Evolutionary conservation across 805 yeast species (phyloP), one percentile per base, ranked within the genome.

Genomic region (Kluyveromyces lactis): DNA sequence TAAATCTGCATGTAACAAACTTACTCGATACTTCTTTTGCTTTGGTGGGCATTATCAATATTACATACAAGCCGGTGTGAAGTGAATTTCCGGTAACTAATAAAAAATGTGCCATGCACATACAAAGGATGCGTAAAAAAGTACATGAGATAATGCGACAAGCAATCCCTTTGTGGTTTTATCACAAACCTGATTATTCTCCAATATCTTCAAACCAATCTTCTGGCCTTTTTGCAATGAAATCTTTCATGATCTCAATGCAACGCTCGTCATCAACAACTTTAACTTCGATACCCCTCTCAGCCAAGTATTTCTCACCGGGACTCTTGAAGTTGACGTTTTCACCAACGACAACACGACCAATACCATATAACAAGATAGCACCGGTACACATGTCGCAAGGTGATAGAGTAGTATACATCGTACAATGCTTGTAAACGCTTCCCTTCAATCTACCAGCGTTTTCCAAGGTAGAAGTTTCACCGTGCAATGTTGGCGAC

Each of bases 321-420:
- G 57, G 55, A 10, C 97, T 96, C 26, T 71, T 49, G 51, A 83
- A 90, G 23, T 81, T 90, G 40, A 64, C 74, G 62, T 87, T 87
- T 58, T 90, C 98, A 23, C 96, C 96, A 60, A 87, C 52, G 0
- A 90, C 97, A 31, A 86, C 81, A 47, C 97, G 72, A 52, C 81
- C 79, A 49, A 90, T 73, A 30, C 95, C 95, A 64, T 87, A 90
- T 71, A 90, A 68, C 38, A 90, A 54, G 47, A 90, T 83, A 4
- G 97, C 95, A 16, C 97, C 97, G 4, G 92, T 76, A 60, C 97
- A 90, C 97, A 90, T 90, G 49, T 79, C 73, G 60, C 97, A 90
- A 3, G 97, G 97, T 6, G 95, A 84, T 48, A 90, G 67, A 0
- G 96, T 84, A 23, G 97, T 87, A 64, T 87, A 90, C 74, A 86